Conservation (phyloP, 805 yeast genomes). For the Priceomyces medius region DNA sequence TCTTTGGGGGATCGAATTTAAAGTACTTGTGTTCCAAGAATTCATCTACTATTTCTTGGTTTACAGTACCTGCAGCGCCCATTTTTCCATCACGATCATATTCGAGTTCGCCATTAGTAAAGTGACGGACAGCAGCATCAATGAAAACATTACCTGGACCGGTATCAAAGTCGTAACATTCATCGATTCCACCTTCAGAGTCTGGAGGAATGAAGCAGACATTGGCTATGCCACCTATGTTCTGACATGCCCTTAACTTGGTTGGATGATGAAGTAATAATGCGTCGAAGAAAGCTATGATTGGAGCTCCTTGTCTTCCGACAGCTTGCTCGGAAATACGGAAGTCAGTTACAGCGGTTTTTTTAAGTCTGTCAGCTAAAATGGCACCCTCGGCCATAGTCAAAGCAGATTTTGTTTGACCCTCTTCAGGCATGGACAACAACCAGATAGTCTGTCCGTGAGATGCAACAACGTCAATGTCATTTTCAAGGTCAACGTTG, state of each 20-base stretch:
- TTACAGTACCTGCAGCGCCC: slow-evolving; percentile 20
- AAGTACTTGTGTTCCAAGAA: slow-evolving; percentile 18
- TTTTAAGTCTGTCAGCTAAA: slow-evolving; percentile 14
- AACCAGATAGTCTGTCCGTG: slow-evolving; percentile 29
- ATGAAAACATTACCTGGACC: slow-evolving; percentile 28
- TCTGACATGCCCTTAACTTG: slow-evolving; percentile 19
- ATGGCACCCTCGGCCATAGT: slow-evolving; percentile 20
- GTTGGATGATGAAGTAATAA: slow-evolving; percentile 18
- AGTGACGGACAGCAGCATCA: slow-evolving; percentile 23
- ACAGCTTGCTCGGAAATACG: slow-evolving; percentile 22
- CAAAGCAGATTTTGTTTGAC: slow-evolving; percentile 16
- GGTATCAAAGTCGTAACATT: slow-evolving; percentile 20
- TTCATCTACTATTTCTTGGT: slow-evolving; percentile 18
- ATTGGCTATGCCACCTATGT: slow-evolving; percentile 26
- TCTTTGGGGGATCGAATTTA: slow-evolving; percentile 18
- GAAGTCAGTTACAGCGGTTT: slow-evolving; percentile 21
- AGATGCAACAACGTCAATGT: slow-evolving; percentile 19
- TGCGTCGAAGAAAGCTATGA: slow-evolving; percentile 23
- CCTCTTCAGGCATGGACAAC: slow-evolving; percentile 11
- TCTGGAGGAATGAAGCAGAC: slow-evolving; percentile 21
- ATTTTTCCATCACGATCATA: slow-evolving; percentile 22
- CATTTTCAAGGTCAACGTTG: slow-evolving; percentile 2
- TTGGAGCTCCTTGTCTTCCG: slow-evolving; percentile 27
- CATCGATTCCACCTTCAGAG: slow-evolving; percentile 19
- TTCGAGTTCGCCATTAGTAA: slow-evolving; percentile 17